Conservation (phyloP, 176 grass and related monocot genomes). For the Rhynchospora breviuscula region DNA sequence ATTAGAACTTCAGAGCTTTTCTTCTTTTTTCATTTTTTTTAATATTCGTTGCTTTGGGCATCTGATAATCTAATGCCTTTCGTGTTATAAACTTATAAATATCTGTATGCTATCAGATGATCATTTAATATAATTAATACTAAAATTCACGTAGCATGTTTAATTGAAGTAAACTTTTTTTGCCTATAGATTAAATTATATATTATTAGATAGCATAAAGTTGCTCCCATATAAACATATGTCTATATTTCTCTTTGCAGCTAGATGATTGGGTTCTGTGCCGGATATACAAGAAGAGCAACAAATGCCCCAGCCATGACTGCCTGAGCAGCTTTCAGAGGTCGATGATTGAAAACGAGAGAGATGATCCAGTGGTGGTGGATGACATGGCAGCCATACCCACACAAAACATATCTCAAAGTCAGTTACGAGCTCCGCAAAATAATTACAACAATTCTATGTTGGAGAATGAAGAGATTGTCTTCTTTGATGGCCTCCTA, state of each 20-base stretch:
- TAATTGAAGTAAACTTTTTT: neutral
- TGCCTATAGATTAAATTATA: neutral
- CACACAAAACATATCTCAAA: neutral
- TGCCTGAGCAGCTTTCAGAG: neutral
- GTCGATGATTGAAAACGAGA: conserved; percentile 31
- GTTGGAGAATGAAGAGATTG: conserved; percentile 52
- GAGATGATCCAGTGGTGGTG: conserved; percentile 35
- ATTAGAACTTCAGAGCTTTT: neutral
- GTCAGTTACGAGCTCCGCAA: conserved; percentile 9
- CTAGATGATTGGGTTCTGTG: conserved; percentile 96
- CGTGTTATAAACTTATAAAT: neutral
- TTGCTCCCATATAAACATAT: neutral
- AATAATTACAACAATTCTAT: conserved; percentile 35
- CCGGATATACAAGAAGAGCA: conserved; percentile 97
- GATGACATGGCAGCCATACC: conserved; percentile 37
- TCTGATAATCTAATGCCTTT: neutral
- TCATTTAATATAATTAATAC: neutral
- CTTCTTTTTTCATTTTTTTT: neutral
- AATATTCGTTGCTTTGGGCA: too few species aligned
- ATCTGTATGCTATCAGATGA: neutral
- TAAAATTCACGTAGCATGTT: neutral
- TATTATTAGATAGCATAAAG: neutral
- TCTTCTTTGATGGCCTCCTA: conserved; percentile 63
- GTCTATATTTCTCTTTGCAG: conserved; percentile 30
- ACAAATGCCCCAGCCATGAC: conserved; percentile 25